Conservation (phyloP, 2,329 filamentous ascomycete species). For the Phialophora verrucosa region DNA sequence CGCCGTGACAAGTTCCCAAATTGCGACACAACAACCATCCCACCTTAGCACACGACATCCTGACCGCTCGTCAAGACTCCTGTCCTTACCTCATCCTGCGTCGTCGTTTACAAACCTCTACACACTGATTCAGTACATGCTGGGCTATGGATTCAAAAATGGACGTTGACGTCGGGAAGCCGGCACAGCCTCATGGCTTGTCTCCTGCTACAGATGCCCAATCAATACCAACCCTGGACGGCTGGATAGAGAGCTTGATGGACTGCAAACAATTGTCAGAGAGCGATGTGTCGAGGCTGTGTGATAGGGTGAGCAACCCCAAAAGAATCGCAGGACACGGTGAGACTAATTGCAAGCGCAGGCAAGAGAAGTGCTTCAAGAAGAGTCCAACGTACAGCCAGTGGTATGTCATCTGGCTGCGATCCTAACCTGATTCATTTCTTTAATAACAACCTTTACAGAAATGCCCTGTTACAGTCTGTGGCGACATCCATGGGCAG, state of each 20-base stretch:
- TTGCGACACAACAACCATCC: constrained; percentile 30
- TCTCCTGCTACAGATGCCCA: constrained; percentile 80
- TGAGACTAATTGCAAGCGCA: constrained; percentile 47
- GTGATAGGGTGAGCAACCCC: constrained; percentile 79
- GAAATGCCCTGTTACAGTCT: constrained; percentile 99
- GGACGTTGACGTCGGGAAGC: constrained; percentile 89
- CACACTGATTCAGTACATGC: constrained; percentile 33
- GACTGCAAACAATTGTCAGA: constrained; percentile 97
- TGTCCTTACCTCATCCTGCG: constrained; percentile 40
- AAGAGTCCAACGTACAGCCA: constrained; percentile 98
- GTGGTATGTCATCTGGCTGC: constrained; percentile 67
- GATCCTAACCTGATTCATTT: constrained; percentile 7
- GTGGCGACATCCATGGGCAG: constrained; percentile 98
- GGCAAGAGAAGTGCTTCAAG: constrained; percentile 95
- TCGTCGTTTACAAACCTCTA: background rate
- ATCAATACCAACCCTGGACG: constrained; percentile 89
- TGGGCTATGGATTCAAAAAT: constrained; percentile 90
- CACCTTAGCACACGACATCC: constrained; percentile 30
- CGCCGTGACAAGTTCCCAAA: constrained; percentile 8
- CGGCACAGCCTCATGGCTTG: constrained; percentile 77
- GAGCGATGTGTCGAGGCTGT: constrained; percentile 91
- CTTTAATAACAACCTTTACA: constrained; percentile 47
- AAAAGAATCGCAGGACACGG: constrained; percentile 20
- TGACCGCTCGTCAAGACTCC: constrained; percentile 31
- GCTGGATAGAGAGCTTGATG: constrained; percentile 99